Base-by-base conservation (phyloP, 257 asterid genomes). In the Solanum ossicruentum region DNA sequence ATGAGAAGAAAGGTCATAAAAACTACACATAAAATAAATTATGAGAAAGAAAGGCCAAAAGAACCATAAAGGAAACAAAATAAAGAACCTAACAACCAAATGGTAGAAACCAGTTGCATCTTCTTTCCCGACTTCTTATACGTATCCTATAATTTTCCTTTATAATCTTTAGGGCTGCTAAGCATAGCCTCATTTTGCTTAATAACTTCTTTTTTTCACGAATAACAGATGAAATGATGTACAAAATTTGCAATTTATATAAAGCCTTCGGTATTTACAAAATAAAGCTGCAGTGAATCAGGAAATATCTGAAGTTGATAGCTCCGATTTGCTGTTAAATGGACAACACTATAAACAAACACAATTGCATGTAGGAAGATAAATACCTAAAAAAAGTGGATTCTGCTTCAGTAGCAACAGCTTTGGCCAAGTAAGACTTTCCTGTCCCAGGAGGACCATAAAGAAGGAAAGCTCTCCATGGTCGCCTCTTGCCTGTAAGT, bases 391-490 rank as follows among this genome's bases (percentile, higher is more conserved):
- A 96, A 87, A 96, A 96, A 1, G 99, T 96, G 12, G 99, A 96
- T 86, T 96, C 99, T 32, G 98, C 99, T 92, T 96, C 99, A 23
- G 99, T 96, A 84, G 99, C 99, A 89, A 96, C 99, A 86, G 99
- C 99, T 91, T 96, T 96, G 47, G 99, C 99, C 88, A 96, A 87
- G 92, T 95, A 96, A 67, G 99, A 96, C 90, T 96, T 96, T 83
- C 99, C 99, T 2, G 98, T 96, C 86, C 98, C 99, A 63, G 99
- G 99, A 49, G 99, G 99, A 85, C 99, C 99, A 84, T 95, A 96
- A 84, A 96, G 92, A 88, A 96, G 98, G 88, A 96, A 96, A 66
- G 99, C 99, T 87, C 98, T 93, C 99, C 99, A 96, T 7, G 99
- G 99, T 26, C 97, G 93, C 43, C 71, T 65, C 71, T 95, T 95